Evolutionary conservation across 1,284 basidiomycete genomes (phyloP), one percentile per base, ranked within the genome.

Genomic region (Trametes versicolor): DNA sequence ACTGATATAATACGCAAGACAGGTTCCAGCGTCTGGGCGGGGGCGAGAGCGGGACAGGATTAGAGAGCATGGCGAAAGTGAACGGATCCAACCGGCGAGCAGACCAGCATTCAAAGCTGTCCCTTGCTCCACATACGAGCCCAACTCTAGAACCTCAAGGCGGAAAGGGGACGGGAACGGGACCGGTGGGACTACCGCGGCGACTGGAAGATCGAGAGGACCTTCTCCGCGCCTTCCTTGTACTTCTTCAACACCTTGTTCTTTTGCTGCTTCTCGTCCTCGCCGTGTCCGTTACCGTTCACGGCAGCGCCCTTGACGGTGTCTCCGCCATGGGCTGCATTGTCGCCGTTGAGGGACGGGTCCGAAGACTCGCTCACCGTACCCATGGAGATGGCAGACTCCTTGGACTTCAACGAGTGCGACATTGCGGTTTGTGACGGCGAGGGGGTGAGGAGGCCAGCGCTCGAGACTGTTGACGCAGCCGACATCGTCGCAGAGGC

Each of bases 211-310:
- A 94, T 81, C 36, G 91, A 91, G 66, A 93, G 83, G 63, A 94
- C 83, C 73, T 93, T 93, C 81, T 93, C 92, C 13, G 91, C 90
- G 64, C 89, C 90, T 75, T 92, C 88, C 78, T 92, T 93, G 79
- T 92, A 92, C 79, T 87, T 93, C 83, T 91, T 91, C 78, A 92
- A 75, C 76, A 90, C 92, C 80, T 87, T 92, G 72, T 78, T 87
- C 83, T 85, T 89, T 62, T 79, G 76, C 72, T 79, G 77, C 73
- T 85, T 85, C 77, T 88, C 86, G 21, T 69, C 68, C 27, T 69
- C 64, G 29, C 52, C 60, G 7, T 55, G 34, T 2, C 81, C 79
- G 54, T 84, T 84, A 41, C 64, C 52, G 9, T 65, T 67, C 13
- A 70, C 69, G 2, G 73, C 67, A 25, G 62, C 48, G 21, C 69